These are phyloP conservation scores for Microthyrium microscopicum DNA, from an alignment of 2,329 filamentous ascomycete genomes.

Conservation along the genomic window DNA sequence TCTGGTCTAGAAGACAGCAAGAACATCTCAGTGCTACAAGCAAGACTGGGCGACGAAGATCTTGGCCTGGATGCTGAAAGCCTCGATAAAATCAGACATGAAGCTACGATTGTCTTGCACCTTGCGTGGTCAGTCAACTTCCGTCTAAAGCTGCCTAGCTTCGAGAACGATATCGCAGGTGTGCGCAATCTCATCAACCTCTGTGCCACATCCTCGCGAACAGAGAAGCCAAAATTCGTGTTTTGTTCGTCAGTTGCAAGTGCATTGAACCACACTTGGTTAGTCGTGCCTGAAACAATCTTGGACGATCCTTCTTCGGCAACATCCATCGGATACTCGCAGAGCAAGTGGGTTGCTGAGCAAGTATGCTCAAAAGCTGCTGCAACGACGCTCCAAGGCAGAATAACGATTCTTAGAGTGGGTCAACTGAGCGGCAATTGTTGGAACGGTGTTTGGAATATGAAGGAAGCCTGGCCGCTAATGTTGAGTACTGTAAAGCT, in stretches of 20 bases:
- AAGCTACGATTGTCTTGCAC: constrained; percentile 31
- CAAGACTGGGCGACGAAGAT: background rate
- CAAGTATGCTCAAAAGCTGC: constrained; percentile 24
- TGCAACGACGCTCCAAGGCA: constrained; percentile 14
- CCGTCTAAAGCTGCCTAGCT: constrained; percentile 33
- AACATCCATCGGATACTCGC: constrained; percentile 7
- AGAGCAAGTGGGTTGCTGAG: constrained; percentile 33
- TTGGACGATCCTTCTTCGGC: background rate
- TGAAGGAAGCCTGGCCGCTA: constrained; percentile 32
- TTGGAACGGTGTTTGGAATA: constrained; percentile 30
- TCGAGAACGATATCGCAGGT: constrained; percentile 30
- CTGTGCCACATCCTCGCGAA: background rate
- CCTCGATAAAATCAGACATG: constrained; percentile 10
- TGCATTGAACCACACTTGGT: background rate
- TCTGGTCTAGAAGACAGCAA: background rate
- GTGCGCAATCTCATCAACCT: background rate
- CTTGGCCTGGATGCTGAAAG: constrained; percentile 10
- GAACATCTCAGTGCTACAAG: background rate
- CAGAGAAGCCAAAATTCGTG: background rate
- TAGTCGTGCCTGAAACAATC: background rate
- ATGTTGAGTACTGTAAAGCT: constrained; percentile 24
- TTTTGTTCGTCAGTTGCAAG: constrained; percentile 4
- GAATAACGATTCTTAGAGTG: constrained; percentile 17
- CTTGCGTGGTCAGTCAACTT: constrained; percentile 41
- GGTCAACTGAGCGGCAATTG: constrained; percentile 35